phyloP scores from a whole-genome alignment of 305 asterid species.

The Euphrasia arctica region DNA sequence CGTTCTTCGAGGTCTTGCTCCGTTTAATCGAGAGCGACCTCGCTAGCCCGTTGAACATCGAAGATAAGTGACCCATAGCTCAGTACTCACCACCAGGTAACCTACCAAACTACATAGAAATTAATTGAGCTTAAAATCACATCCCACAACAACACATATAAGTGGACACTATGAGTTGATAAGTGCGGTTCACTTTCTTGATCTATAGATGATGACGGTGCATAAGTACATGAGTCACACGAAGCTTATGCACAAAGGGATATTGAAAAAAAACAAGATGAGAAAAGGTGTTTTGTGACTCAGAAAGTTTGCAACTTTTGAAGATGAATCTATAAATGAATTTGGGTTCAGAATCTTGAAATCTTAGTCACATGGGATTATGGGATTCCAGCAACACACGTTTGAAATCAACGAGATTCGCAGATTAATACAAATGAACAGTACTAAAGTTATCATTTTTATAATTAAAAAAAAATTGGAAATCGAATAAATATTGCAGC shows the following conservation, averaged over 20 bases:
- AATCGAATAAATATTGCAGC: neutral
- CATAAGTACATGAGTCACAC: slow-evolving; percentile 24
- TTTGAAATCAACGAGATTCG: neutral
- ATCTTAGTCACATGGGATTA: slow-evolving; percentile 26
- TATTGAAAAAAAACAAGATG: neutral
- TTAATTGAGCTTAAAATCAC: neutral
- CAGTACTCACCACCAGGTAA: slow-evolving; percentile 15
- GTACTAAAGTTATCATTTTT: neutral
- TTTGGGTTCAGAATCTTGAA: slow-evolving; percentile 31
- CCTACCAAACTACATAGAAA: slow-evolving; percentile 37
- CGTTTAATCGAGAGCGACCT: slow-evolving; percentile 61
- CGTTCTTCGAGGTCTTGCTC: slow-evolving; percentile 29
- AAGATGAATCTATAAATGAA: slow-evolving; percentile 31
- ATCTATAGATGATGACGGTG: slow-evolving; percentile 1
- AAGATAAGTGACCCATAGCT: slow-evolving; percentile 73
- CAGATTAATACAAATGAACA: neutral
- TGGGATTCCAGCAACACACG: slow-evolving; percentile 44
- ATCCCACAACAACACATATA: neutral
- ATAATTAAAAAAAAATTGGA: neutral
- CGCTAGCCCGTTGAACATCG: slow-evolving; percentile 85
- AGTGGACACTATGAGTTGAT: slow-evolving; percentile 6
- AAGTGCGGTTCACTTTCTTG: neutral
- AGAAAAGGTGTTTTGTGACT: slow-evolving; percentile 46
- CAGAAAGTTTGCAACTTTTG: slow-evolving; percentile 40
- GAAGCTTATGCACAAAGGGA: slow-evolving; percentile 27